Percentiles rank a stretch among this genome's conserved stretches.
phyloP scores from a whole-genome alignment of 352 stramenopile genomes.

The Phytophthora megakarya region DNA sequence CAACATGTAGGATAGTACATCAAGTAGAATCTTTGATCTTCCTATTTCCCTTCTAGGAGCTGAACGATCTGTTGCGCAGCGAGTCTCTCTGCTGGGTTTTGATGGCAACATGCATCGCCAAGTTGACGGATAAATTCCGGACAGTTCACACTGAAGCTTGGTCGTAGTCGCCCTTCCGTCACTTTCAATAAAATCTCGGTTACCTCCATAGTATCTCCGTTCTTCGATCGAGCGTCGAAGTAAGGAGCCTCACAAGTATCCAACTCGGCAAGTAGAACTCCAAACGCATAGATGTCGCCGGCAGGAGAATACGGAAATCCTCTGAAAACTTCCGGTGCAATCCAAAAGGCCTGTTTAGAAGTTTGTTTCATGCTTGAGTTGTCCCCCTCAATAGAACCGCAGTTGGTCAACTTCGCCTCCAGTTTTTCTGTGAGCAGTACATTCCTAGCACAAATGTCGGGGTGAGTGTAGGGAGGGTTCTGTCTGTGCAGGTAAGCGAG shows the following conservation, averaged over 20 bases:
- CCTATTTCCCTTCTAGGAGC: constrained; percentile 40
- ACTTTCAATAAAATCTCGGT: constrained; percentile 15
- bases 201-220: constrained; percentile 10
- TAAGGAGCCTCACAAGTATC: constrained; percentile 35
- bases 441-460: constrained; percentile 23
- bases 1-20: background rate
- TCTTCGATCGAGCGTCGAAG: constrained; percentile 15
- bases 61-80: constrained; percentile 46
- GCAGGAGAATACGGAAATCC: constrained; percentile 54
- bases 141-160: constrained; percentile 46
- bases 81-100: constrained; percentile 41
- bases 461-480: constrained; percentile 15
- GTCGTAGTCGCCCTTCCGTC: constrained; percentile 37
- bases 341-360: constrained; percentile 22
- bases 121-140: constrained; percentile 47
- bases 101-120: constrained; percentile 42
- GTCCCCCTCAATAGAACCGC: constrained; percentile 13
- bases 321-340: constrained; percentile 59
- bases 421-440: constrained; percentile 27
- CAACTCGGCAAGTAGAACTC: constrained; percentile 51
- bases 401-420: constrained; percentile 29
- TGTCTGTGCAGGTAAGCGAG: constrained; percentile 37
- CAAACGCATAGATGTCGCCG: constrained; percentile 65
- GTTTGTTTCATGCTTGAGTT: constrained; percentile 11
- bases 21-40: background rate